Evolutionary conservation across 208 protist species (phyloP).

Genomic region (Leishmania aethiopica): DNA sequence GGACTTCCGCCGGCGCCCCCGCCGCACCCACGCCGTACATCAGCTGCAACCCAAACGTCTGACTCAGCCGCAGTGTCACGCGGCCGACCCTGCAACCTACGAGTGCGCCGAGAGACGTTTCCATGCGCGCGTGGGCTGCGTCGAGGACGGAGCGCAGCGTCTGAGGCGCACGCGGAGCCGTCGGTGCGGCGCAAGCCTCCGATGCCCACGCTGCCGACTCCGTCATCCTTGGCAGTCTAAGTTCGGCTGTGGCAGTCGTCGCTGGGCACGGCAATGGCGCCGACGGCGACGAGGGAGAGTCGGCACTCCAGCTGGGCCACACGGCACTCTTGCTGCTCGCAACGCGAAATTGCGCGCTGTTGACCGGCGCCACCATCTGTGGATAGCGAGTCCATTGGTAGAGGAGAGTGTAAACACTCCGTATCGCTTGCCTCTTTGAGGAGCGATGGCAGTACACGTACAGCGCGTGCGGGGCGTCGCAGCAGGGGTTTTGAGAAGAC

Average conservation of each 20-base stretch:
- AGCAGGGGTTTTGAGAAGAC: background rate
- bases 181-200: background rate
- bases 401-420: background rate
- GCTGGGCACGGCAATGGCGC: background rate
- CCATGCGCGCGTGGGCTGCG: constrained; percentile 5
- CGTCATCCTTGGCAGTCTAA: background rate
- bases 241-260: background rate
- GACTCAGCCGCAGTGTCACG: constrained; percentile 28
- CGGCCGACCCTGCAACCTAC: constrained; percentile 7
- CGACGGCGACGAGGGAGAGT: background rate
- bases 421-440: constrained; percentile 1
- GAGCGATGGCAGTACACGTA: constrained; percentile 3
- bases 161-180: background rate
- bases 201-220: background rate
- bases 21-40: constrained; percentile 1
- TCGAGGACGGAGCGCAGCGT: constrained; percentile 10
- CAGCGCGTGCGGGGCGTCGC: background rate
- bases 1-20: background rate
- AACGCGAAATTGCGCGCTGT: background rate
- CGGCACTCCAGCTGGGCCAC: background rate
- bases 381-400: constrained; percentile 11
- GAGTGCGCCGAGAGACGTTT: constrained; percentile 1
- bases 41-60: constrained; percentile 32
- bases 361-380: background rate
- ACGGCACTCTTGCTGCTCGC: background rate